Evolutionary conservation across 345 rosid species (phyloP).

Genomic region (Conringia planisiliqua): DNA sequence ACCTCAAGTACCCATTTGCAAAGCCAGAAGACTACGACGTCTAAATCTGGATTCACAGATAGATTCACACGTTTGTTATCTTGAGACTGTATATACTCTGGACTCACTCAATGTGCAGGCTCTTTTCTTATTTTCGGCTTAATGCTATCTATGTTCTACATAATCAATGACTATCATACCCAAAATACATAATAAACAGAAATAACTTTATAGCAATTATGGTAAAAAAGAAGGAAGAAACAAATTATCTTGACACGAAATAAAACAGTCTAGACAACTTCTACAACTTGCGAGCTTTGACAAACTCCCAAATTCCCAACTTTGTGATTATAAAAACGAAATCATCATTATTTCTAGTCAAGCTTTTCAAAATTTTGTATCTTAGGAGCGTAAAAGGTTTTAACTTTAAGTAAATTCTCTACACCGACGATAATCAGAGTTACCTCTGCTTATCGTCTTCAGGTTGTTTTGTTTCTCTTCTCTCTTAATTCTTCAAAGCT

Average conservation of each 20-base stretch:
- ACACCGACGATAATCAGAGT: constrained; percentile 25
- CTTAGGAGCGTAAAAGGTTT: constrained; percentile 29
- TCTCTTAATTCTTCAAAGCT: constrained; percentile 25
- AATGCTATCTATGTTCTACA: neutral
- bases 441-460: constrained; percentile 24
- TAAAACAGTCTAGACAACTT: constrained; percentile 17
- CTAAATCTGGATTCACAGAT: neutral
- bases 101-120: neutral
- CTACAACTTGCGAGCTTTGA: constrained; percentile 22
- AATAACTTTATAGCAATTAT: constrained; percentile 29
- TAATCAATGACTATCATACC: neutral
- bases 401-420: constrained; percentile 16
- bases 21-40: constrained; percentile 73
- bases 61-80: neutral
- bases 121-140: neutral
- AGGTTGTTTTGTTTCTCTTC: neutral
- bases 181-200: constrained; percentile 13
- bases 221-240: neutral
- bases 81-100: constrained; percentile 1
- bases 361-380: constrained; percentile 21
- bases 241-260: constrained; percentile 17
- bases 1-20: constrained; percentile 69
- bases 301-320: neutral
- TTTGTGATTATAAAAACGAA: constrained; percentile 13
- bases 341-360: constrained; percentile 29